These are phyloP conservation scores for Colletotrichum caudatum DNA, from an alignment of 2,329 filamentous ascomycete genomes.

Conservation along the genomic window DNA sequence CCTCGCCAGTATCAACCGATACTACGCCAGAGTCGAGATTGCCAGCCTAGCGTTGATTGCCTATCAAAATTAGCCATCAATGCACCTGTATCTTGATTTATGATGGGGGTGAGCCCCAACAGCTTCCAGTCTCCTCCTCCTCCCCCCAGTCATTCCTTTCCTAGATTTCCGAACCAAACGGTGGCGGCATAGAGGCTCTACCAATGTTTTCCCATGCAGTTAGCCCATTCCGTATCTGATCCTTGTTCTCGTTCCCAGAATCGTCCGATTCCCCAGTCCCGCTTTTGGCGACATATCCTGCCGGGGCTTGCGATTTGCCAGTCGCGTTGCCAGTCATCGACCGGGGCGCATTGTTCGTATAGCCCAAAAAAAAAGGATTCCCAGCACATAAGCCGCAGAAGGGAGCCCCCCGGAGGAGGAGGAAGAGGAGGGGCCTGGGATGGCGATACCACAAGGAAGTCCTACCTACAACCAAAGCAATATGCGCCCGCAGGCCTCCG, in stretches of 20 bases:
- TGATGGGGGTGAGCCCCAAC: conserved; percentile 28
- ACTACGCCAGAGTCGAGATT: conserved; percentile 32
- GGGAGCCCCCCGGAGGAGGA: not conserved
- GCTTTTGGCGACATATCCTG: not conserved
- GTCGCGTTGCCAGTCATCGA: not conserved
- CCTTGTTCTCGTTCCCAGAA: conserved; percentile 7
- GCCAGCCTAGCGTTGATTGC: conserved; percentile 35
- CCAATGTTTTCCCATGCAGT: conserved; percentile 1
- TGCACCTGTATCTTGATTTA: conserved; percentile 31
- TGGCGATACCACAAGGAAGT: not conserved
- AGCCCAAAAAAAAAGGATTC: not conserved
- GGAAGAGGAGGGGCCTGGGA: not conserved
- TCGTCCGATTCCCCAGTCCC: conserved; percentile 16
- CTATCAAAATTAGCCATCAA: conserved; percentile 38
- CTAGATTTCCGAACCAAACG: conserved; percentile 15
- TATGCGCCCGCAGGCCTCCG: conserved; percentile 2
- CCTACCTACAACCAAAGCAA: not conserved
- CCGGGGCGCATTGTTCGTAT: not conserved
- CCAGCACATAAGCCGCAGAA: not conserved
- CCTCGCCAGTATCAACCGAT: conserved; percentile 15
- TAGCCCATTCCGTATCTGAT: conserved; percentile 8
- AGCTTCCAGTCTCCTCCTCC: not conserved
- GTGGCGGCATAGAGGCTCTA: not conserved
- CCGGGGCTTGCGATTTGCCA: conserved; percentile 3
- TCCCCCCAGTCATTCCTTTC: not conserved